Percentiles rank a stretch among this genome's conserved stretches.
Conservation (phyloP, 2,329 filamentous ascomycete species). For the Metarhizium humberi region DNA sequence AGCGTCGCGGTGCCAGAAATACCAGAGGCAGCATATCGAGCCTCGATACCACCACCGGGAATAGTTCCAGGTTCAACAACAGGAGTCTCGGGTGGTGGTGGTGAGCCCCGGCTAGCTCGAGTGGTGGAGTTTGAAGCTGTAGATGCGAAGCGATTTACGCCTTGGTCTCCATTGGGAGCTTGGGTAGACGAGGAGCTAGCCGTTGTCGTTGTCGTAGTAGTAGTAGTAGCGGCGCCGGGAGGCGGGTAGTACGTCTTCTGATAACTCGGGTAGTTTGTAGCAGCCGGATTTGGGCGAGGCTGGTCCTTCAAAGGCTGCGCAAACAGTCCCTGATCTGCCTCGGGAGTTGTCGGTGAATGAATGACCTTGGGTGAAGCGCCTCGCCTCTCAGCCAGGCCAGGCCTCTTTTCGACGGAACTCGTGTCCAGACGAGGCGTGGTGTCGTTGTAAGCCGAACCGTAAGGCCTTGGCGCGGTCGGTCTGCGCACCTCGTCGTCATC, state of each 20-base stretch:
- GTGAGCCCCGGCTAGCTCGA: conserved; percentile 81
- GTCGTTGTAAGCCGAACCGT: conserved; percentile 38
- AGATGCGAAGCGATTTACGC: conserved; percentile 58
- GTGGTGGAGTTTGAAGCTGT: conserved; percentile 92
- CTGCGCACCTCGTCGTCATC: conserved; percentile 53
- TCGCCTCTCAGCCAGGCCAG: conserved; percentile 69
- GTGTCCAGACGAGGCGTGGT: conserved; percentile 45
- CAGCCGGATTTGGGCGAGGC: conserved; percentile 29
- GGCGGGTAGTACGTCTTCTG: conserved; percentile 53
- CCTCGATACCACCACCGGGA: conserved; percentile 78
- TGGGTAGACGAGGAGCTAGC: conserved; percentile 20
- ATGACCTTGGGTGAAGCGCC: conserved; percentile 75
- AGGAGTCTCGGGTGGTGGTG: conserved; percentile 89
- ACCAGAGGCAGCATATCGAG: conserved; percentile 81
- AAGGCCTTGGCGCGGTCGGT: conserved; percentile 34
- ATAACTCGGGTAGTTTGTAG: conserved; percentile 37
- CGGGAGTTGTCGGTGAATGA: conserved; percentile 71
- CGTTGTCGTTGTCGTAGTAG: conserved; percentile 8
- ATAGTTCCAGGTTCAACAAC: conserved; percentile 61
- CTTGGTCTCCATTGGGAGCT: conserved; percentile 15
- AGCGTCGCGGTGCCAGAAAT: conserved; percentile 81
- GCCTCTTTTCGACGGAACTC: conserved; percentile 47
- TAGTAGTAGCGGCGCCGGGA: conserved; percentile 27
- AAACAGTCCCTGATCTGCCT: conserved; percentile 70
- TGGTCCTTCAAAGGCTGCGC: conserved; percentile 49